Evolutionary conservation across 192 early-diverging fungal genomes (phyloP), one percentile per base, ranked within the genome.

Genomic region (Linderina pennispora): DNA sequence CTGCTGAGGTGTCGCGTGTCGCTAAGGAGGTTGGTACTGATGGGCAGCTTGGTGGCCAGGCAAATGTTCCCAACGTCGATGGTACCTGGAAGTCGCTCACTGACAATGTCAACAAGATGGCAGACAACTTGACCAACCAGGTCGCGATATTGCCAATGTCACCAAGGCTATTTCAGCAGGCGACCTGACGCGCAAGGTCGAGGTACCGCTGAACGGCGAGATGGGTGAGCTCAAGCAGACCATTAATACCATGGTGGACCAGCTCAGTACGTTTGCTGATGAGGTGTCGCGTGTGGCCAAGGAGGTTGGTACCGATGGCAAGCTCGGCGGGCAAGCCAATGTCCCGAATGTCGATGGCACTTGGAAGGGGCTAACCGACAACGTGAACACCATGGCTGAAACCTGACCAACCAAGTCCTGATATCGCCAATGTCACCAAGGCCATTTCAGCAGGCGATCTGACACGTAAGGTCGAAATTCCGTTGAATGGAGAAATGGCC

Each of bases 81-180:
- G 82, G 82, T 24, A 76, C 81, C 0, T 85, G 82, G 82, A 78
- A 82, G 51, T 71, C 75, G 25, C 46, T 85, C 11, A 85, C 82
- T 1, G 74, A 76, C 21, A 81, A 79, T 24, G 82, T 85, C 40
- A 85, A 85, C 51, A 72, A 59, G 37, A 80, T 80, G 78, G 75
- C 78, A 0, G 58, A 60, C 41, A 58, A 80, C 36, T 32, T 78
- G 1, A 79, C 77, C 0, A 65, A 67, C 2, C 79, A 81, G 38
- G 79, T 4, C 65, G 79, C 43, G 73, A 75, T 17, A 81, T 80
- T 35, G 75, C 78, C 3, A 68, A 74, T n/a, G 84, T 86, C 10
- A 84, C 77, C 37, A 86, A 76, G 13, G 78, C 84, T 13, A 77
- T 86, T 44, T 81, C 80, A 3, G 69, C 74, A 32, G 84, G 81